Evolutionary conservation across 306 rosid species (phyloP), one percentile per base, ranked within the genome.

Genomic region (Boehmeria nivea): DNA sequence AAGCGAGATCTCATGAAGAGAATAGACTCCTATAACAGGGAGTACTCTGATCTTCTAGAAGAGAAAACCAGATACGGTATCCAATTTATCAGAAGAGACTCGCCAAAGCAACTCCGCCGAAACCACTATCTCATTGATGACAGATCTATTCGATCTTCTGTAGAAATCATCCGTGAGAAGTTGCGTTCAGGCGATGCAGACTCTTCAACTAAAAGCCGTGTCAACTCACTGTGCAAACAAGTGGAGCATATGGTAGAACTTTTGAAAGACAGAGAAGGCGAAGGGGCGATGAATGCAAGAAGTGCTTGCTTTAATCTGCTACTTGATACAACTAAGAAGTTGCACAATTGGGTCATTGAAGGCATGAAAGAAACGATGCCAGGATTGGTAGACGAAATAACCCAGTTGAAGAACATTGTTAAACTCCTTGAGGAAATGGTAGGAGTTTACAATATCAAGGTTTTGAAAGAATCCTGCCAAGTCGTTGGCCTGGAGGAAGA

Each of bases 401-500:
- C 6, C 16, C 15, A 36, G 46, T 66, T 28, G 6, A 3, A 0
- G 11, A 4, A 1, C 34, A 12, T 28, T 2, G n/a, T 37, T 7
- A 1, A 2, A 7, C 21, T 39, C 19, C 47, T 67, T 51, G 12
- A 8, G 1, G 17, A 33, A 40, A 8, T 34, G 6, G 16, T 16
- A 2, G 15, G 34, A n/a, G 60, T 22, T 3, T 59, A 21, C 8
- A 10, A 18, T 0, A 22, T 59, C 47, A 49, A 43, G 25, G 31
- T 19, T 1, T 15, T 37, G 28, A 19, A 42, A 11, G 60, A 67
- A 0, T 49, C 60, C 2, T 14, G 54, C 66, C 40, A 11, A 6
- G 46, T 43, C 2, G 49, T 67, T 16, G 72, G 72, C 12, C 13
- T 67, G n/a, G 55, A 51, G 7, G 61, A 59, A 12, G 60, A 67